A percentile compares a stretch with the other conserved stretches of the same genome.
phyloP scores from a whole-genome alignment of 345 rosid species.

The Populus ilicifolia region DNA sequence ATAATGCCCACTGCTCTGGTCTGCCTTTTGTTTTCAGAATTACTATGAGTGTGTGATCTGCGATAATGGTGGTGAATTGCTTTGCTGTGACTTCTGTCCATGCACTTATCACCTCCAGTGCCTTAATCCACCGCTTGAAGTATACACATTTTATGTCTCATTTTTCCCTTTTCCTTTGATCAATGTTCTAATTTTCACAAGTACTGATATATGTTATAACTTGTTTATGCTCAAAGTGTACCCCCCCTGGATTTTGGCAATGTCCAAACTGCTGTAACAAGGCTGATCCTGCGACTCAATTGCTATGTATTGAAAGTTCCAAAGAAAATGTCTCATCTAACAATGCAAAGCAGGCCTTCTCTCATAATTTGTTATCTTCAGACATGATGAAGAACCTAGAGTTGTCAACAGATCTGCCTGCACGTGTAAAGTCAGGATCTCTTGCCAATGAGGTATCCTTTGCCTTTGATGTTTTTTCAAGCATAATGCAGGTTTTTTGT shows the following conservation, averaged over 20 bases:
- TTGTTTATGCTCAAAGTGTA: not conserved
- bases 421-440: too few relatives aligned
- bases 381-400: too few relatives aligned
- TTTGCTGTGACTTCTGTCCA: constrained; percentile 17
- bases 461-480: not conserved
- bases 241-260: constrained; percentile 13
- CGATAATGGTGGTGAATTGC: constrained; percentile 5
- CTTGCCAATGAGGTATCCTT: too few relatives aligned
- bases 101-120: constrained; percentile 11
- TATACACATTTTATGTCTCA: not conserved
- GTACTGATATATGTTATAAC: not conserved
- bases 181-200: not conserved
- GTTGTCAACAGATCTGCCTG: too few relatives aligned
- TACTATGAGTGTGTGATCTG: constrained; percentile 9
- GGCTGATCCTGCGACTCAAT: not conserved
- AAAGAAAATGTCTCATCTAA: not conserved
- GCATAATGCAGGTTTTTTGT: too few relatives aligned
- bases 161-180: not conserved
- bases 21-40: not conserved
- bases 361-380: not conserved
- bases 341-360: not conserved
- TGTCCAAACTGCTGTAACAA: constrained; percentile 5
- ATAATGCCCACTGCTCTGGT: not conserved
- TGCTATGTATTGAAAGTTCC: not conserved
- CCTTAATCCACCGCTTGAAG: constrained; percentile 10